Conservation (phyloP, 1,284 basidiomycete genomes). For the Ustilago trichophora region DNA sequence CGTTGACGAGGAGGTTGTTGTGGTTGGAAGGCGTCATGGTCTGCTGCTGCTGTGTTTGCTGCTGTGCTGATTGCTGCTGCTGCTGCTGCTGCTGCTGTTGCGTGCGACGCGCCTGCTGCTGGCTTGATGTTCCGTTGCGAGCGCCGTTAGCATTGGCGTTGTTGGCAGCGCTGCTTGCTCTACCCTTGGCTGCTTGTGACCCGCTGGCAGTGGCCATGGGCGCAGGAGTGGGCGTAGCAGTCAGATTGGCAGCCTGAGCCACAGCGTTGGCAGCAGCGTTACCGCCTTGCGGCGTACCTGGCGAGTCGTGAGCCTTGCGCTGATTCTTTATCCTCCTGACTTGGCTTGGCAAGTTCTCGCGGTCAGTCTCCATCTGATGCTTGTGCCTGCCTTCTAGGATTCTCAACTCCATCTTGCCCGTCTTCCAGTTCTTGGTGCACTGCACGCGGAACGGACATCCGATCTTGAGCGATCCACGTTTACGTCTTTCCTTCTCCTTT, state of each 20-base stretch:
- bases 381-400: constrained; percentile 45
- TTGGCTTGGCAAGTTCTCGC: constrained; percentile 39
- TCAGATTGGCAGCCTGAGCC: constrained; percentile 34
- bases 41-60: constrained; percentile 5
- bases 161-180: constrained; percentile 2
- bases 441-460: constrained; percentile 46
- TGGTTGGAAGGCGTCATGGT: constrained; percentile 1
- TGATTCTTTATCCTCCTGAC: constrained; percentile 37
- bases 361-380: constrained; percentile 46
- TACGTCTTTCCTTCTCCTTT: constrained; percentile 46
- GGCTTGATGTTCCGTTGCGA: constrained; percentile 3
- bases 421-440: constrained; percentile 51
- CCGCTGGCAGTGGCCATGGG: not conserved
- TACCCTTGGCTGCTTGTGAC: constrained; percentile 1
- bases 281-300: constrained; percentile 13
- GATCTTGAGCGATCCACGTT: constrained; percentile 46
- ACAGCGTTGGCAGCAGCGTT: constrained; percentile 38
- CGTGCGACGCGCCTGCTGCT: not conserved
- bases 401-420: constrained; percentile 46
- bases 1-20: constrained; percentile 22
- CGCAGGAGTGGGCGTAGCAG: constrained; percentile 14
- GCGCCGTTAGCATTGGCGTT: not conserved
- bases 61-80: not conserved
- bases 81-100: constrained; percentile 2
- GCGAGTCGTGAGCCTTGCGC: constrained; percentile 20